Percentiles rank a stretch among this genome's conserved stretches.
Conservation (phyloP, 371 early-diverging fungal genomes). For the Syncephalis fuscata region DNA sequence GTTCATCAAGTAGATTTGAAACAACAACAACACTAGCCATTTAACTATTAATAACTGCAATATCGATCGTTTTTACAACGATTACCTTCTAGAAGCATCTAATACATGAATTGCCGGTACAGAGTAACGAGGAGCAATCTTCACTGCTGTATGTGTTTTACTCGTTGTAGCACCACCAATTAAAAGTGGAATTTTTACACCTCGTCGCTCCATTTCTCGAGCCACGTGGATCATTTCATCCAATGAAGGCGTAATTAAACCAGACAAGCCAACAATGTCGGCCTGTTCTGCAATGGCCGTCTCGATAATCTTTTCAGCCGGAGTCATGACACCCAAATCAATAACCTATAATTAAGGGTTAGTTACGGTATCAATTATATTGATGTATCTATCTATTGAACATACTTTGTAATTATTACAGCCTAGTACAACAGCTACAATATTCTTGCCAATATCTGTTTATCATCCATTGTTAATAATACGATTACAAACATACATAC, state of each 20-base stretch:
- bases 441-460: slow-evolving; percentile 67
- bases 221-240: slow-evolving; percentile 93
- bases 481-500: too few relatives aligned
- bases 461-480: too few relatives aligned
- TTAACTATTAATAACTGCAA: too few relatives aligned
- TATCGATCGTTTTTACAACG: slow-evolving; percentile 19
- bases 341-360: slow-evolving; percentile 28
- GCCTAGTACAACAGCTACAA: slow-evolving; percentile 84
- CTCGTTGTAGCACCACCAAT: slow-evolving; percentile 92
- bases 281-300: slow-evolving; percentile 74
- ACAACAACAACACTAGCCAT: slow-evolving; percentile 28
- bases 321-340: slow-evolving; percentile 89
- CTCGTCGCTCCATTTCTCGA: slow-evolving; percentile 72
- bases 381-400: not conserved
- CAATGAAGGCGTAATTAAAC: slow-evolving; percentile 83
- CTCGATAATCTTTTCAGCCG: slow-evolving; percentile 75
- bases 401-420: slow-evolving; percentile 74
- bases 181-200: slow-evolving; percentile 73
- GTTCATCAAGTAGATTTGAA: slow-evolving; percentile 61
- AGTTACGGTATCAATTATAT: not conserved
- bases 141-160: slow-evolving; percentile 90
- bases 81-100: slow-evolving; percentile 64
- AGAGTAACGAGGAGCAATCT: slow-evolving; percentile 74
- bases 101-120: slow-evolving; percentile 51
- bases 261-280: slow-evolving; percentile 78